Evolutionary conservation across 768 basidiomycete genomes (phyloP), one percentile per base, ranked within the genome.

Genomic region (Mycena vitilis): DNA sequence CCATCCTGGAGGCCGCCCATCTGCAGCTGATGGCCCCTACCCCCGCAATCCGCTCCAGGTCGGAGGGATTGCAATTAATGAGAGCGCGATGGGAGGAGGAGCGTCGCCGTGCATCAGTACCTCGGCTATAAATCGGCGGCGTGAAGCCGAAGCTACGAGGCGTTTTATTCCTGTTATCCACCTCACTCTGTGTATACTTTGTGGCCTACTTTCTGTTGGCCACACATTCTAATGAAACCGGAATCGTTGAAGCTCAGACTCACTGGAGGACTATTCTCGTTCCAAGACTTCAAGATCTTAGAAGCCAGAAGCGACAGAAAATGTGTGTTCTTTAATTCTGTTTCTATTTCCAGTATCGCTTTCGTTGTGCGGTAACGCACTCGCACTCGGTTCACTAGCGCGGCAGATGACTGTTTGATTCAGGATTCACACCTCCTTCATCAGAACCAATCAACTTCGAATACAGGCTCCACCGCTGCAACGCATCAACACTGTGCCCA

Each of bases 71-170:
- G 56, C 84, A 85, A 68, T 80, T 91, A 57, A 90, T 95, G 83
- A 87, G 87, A 62, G 87, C 91, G 25, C 87, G 91, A 48, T 95
- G 94, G 94, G 87, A 89, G 25, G 87, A 86, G 51, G 91, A 93
- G 75, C 85, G 83, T 68, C 77, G 73, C 53, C 82, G 82, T 23
- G 63, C 20, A 23, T 25, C 53, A 18, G 10, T 58, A 38, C 38
- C 51, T 37, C 68, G 60, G 38, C 13, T 13, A 58, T 68, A 25
- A 60, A 42, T 22, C 4, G 12, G 13, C 38, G 12, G 12, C 20
- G n/a, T 56, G 18, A 42, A 55, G 38, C 37, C 25, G 54, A 20
- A 13, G 36, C 56, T 42, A 36, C 36, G 30, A 20, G n/a, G n/a
- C 2, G 45, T 18, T 36, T 38, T n/a, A 18, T 36, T 9, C 37